A percentile compares a stretch with the other conserved stretches of the same genome.
phyloP scores from a whole-genome alignment of 2,329 filamentous ascomycete species.

The Trichoderma sp. region DNA sequence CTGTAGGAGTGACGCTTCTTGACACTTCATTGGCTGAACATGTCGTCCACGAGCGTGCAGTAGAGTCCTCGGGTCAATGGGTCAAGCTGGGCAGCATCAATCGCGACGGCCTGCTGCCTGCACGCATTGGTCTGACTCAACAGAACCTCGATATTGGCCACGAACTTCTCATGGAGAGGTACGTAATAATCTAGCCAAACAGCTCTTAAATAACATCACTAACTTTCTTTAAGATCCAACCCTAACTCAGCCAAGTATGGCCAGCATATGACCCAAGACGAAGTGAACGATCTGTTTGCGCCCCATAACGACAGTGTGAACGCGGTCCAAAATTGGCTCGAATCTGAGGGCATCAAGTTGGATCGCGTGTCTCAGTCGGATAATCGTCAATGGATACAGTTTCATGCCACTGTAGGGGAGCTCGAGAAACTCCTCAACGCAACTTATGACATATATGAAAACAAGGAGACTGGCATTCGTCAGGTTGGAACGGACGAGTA shows the following conservation, averaged over 20 bases:
- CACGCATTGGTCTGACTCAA: background rate
- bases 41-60: background rate
- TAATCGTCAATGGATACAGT: constrained; percentile 2
- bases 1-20: background rate
- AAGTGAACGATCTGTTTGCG: background rate
- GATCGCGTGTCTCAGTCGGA: background rate
- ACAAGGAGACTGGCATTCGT: background rate
- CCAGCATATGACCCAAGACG: background rate
- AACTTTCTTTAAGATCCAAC: background rate
- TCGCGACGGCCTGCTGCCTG: background rate
- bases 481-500: background rate
- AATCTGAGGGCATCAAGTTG: background rate
- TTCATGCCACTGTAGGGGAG: background rate
- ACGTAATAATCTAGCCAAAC: background rate
- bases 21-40: background rate
- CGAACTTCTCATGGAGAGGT: background rate
- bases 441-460: background rate
- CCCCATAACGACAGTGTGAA: background rate
- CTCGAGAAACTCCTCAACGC: background rate
- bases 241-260: background rate
- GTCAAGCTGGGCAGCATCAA: background rate
- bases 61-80: background rate
- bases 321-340: background rate
- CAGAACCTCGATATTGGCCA: background rate
- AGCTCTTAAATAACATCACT: background rate